Evolutionary conservation across 2,329 filamentous ascomycete species (phyloP).

Genomic region (Trichoderma atrobrunneum): DNA sequence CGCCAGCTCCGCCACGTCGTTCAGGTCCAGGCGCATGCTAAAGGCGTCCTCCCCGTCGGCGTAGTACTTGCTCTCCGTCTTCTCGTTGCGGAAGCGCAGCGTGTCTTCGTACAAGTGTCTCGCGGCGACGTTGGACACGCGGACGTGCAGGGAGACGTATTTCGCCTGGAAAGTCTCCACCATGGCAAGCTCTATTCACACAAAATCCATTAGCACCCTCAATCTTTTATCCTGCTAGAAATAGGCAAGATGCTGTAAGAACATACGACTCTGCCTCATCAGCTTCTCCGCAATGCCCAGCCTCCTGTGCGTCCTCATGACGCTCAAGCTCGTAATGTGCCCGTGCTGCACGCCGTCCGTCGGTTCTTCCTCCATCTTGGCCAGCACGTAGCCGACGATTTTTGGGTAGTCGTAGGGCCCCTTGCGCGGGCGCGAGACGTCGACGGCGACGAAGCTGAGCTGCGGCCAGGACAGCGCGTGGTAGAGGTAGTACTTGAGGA

Average conservation of each 20-base stretch:
- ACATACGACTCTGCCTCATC: slow-evolving; percentile 91
- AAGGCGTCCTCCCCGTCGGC: slow-evolving; percentile 96
- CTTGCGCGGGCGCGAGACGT: slow-evolving; percentile 75
- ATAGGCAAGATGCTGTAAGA: background rate
- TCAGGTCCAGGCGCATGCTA: slow-evolving; percentile 86
- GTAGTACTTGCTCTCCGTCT: slow-evolving; percentile 87
- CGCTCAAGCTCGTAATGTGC: slow-evolving; percentile 91
- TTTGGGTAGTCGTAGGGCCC: slow-evolving; percentile 87
- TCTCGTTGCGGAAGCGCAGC: slow-evolving; percentile 82
- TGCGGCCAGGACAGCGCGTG: slow-evolving; percentile 98
- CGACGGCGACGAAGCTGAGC: slow-evolving; percentile 93
- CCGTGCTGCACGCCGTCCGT: slow-evolving; percentile 87
- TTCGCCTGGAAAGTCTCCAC: slow-evolving; percentile 87
- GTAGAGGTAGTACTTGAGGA: slow-evolving; percentile 99
- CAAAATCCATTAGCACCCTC: background rate
- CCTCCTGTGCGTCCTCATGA: slow-evolving; percentile 92
- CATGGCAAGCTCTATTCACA: slow-evolving; percentile 78
- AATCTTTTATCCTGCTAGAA: background rate
- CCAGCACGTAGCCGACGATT: slow-evolving; percentile 98
- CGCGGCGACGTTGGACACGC: slow-evolving; percentile 87
- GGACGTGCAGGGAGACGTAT: slow-evolving; percentile 95
- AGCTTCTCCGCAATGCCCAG: slow-evolving; percentile 94
- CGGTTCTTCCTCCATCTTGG: slow-evolving; percentile 99
- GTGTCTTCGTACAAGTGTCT: slow-evolving; percentile 91
- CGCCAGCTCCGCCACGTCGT: slow-evolving; percentile 52